Evolutionary conservation across 139 green algal genomes (phyloP).

Genomic region (Nannochloris sp.): DNA sequence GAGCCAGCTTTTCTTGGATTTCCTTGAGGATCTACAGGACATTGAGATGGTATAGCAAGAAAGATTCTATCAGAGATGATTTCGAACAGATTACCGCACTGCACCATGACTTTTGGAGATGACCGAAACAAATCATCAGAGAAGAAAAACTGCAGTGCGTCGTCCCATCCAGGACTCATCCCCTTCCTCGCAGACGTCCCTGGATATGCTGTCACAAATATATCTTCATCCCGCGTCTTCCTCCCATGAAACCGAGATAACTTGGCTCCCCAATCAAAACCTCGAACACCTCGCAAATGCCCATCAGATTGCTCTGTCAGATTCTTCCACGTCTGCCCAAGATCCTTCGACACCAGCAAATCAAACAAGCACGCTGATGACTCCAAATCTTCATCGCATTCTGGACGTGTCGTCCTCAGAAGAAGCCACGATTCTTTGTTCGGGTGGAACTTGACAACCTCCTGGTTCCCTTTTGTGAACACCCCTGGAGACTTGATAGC

Average conservation of each 20-base stretch:
- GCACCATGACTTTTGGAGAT: slow-evolving; percentile 43
- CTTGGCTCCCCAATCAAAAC: slow-evolving; percentile 87
- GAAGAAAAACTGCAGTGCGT: slow-evolving; percentile 78
- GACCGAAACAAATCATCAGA: slow-evolving; percentile 64
- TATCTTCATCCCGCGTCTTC: slow-evolving; percentile 41
- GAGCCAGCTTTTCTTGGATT: slow-evolving; percentile 25
- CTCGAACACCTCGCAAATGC: slow-evolving; percentile 70
- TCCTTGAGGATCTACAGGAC: slow-evolving; percentile 54
- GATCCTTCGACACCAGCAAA: slow-evolving; percentile 61
- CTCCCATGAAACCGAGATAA: slow-evolving; percentile 23
- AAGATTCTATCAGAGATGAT: slow-evolving; percentile 57
- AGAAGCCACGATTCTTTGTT: slow-evolving; percentile 38
- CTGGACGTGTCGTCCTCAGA: slow-evolving; percentile 26
- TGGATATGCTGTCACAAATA: slow-evolving; percentile 81
- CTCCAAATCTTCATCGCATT: slow-evolving; percentile 23
- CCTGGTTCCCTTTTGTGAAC: slow-evolving; percentile 16
- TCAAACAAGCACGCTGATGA: slow-evolving; percentile 43
- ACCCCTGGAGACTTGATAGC: slow-evolving; percentile 17
- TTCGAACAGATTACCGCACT: slow-evolving; percentile 92
- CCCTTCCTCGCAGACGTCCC: slow-evolving; percentile 5
- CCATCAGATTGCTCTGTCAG: slow-evolving; percentile 59
- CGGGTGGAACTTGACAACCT: slow-evolving; percentile 38
- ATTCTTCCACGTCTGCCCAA: slow-evolving; percentile 63
- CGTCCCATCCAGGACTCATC: slow-evolving; percentile 66
- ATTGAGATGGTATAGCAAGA: slow-evolving; percentile 64